These are phyloP conservation scores for Passiflora organensis DNA, from an alignment of 345 rosid genomes.

Conservation along the genomic window DNA sequence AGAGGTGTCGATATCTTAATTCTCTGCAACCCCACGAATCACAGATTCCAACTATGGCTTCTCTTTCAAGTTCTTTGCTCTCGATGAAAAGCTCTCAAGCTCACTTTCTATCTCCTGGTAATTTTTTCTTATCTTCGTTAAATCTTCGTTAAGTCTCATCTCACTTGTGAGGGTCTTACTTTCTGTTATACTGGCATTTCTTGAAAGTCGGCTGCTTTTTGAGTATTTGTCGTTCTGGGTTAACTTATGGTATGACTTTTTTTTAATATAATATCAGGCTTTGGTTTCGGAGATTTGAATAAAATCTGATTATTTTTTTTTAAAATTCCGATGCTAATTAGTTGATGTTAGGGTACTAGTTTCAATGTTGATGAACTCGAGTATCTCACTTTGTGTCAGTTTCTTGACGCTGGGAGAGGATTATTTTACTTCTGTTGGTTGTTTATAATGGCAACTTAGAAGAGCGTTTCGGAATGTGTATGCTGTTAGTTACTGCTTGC, in stretches of 20 bases:
- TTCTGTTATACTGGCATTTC: neutral
- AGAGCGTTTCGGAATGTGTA: too few species aligned
- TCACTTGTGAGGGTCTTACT: neutral
- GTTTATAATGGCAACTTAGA: too few species aligned
- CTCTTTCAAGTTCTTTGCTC: constrained; percentile 14
- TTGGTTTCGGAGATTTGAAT: neutral
- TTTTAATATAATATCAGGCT: too few species aligned
- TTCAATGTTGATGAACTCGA: neutral
- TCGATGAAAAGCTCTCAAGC: constrained; percentile 11
- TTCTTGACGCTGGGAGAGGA: neutral
- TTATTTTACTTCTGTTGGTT: too few species aligned
- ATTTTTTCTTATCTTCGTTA: neutral
- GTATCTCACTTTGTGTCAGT: neutral
- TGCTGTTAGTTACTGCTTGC: too few species aligned
- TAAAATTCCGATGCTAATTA: too few species aligned
- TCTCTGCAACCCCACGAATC: neutral
- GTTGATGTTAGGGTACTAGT: too few species aligned
- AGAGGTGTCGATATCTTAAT: neutral
- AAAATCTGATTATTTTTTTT: too few species aligned
- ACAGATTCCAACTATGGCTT: constrained; percentile 12
- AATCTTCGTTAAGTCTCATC: neutral
- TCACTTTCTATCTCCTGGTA: constrained; percentile 18
- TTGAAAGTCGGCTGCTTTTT: neutral
- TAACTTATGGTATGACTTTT: too few species aligned
- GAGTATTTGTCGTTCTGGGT: neutral